Evolutionary conservation across 257 asterid genomes (phyloP).

Genomic region (Forsythia viridissima): DNA sequence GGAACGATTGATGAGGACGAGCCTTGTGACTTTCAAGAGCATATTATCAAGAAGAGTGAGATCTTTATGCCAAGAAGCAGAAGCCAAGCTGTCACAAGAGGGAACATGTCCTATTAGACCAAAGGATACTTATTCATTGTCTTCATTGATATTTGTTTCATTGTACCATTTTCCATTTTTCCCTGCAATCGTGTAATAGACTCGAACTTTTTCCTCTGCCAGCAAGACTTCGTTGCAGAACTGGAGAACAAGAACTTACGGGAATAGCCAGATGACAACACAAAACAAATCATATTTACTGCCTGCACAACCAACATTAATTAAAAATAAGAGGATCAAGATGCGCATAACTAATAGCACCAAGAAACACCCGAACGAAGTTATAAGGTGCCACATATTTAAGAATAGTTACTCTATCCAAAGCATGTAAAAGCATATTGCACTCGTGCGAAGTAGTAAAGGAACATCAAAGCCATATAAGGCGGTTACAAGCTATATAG

Average conservation of each 20-base stretch:
- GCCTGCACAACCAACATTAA: background rate
- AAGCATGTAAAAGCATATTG: background rate
- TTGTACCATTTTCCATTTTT: background rate
- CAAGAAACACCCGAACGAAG: too few species aligned
- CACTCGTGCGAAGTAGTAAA: background rate
- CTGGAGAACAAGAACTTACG: background rate
- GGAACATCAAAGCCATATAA: background rate
- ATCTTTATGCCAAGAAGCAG: conserved; percentile 39
- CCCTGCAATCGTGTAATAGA: background rate
- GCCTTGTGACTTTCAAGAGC: conserved; percentile 44
- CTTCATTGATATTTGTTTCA: background rate
- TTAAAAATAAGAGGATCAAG: too few species aligned
- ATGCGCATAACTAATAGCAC: too few species aligned
- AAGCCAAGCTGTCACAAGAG: conserved; percentile 42
- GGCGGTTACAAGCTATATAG: background rate
- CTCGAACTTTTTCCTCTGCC: background rate
- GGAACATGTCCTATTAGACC: conserved; percentile 6
- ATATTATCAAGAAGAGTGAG: conserved; percentile 28
- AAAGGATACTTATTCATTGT: background rate
- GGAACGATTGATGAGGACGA: conserved; percentile 59
- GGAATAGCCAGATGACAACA: background rate
- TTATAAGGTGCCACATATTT: too few species aligned
- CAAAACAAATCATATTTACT: background rate
- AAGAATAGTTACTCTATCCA: too few species aligned
- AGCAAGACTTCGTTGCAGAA: background rate